These are phyloP conservation scores for Aspergillus egyptiacus DNA, from an alignment of 495 filamentous ascomycete species.

Conservation along the genomic window DNA sequence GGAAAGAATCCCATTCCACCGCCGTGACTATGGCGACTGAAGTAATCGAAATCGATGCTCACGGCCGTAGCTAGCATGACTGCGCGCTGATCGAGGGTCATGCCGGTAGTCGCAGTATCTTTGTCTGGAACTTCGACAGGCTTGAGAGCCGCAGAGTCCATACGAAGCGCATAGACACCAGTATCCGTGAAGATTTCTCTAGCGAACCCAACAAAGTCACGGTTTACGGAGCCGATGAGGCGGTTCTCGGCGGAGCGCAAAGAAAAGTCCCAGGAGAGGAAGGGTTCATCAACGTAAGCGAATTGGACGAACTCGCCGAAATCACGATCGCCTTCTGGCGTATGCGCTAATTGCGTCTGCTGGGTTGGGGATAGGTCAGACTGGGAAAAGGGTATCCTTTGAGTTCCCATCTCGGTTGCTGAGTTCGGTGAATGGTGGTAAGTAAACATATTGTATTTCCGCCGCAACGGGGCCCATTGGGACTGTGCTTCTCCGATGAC, in stretches of 20 bases:
- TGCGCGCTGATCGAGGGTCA: constrained; percentile 67
- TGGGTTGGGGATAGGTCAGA: constrained; percentile 45
- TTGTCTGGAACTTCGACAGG: constrained; percentile 29
- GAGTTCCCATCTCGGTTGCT: constrained; percentile 33
- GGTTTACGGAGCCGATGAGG: constrained; percentile 58
- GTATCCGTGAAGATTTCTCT: constrained; percentile 68
- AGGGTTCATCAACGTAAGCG: constrained; percentile 54
- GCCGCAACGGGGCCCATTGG: constrained; percentile 59
- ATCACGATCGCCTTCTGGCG: constrained; percentile 22
- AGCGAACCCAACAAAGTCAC: constrained; percentile 63
- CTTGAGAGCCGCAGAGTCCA: constrained; percentile 54
- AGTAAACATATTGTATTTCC: constrained; percentile 65
- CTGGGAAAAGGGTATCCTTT: constrained; percentile 35
- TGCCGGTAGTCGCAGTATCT: constrained; percentile 31
- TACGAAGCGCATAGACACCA: constrained; percentile 62
- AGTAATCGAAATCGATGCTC: constrained; percentile 68
- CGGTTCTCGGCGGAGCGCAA: constrained; percentile 41
- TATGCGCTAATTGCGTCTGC: constrained; percentile 38
- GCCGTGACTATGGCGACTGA: constrained; percentile 52
- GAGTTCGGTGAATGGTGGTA: constrained; percentile 34
- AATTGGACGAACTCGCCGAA: constrained; percentile 54
- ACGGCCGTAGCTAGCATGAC: constrained; percentile 69
- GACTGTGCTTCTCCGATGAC: constrained; percentile 64
- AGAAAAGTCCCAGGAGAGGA: constrained; percentile 55
- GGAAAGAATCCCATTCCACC: constrained; percentile 52